Percentiles rank a stretch among this genome's conserved stretches.
phyloP scores from a whole-genome alignment of 331 rosid species.

The Malus hybrid region DNA sequence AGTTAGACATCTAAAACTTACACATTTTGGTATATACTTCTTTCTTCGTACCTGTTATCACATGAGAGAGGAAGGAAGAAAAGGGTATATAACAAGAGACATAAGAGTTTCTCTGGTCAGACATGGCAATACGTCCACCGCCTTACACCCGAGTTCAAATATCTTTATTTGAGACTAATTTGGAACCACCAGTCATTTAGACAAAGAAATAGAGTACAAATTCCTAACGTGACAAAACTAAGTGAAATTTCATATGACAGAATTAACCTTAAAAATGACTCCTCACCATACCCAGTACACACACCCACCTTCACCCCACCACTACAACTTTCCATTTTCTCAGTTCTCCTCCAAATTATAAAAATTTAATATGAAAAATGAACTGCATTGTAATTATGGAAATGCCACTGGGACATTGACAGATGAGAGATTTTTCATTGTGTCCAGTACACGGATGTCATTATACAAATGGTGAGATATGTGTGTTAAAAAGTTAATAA shows the following conservation, averaged over 20 bases:
- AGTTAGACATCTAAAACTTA: no score
- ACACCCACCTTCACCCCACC: not conserved
- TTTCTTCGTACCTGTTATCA: no score
- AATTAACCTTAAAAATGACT: conserved; percentile 28
- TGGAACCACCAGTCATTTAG: not conserved
- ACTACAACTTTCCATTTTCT: not conserved
- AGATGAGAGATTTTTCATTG: no score
- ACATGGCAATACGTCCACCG: no score
- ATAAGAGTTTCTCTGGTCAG: no score
- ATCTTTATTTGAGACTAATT: not conserved
- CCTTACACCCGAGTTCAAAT: no score
- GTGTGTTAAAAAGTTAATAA: no score
- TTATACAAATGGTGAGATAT: no score
- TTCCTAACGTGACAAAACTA: not conserved
- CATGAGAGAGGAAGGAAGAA: no score
- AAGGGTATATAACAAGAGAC: no score
- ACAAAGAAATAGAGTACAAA: not conserved
- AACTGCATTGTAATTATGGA: conserved; percentile 19
- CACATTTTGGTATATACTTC: no score
- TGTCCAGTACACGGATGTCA: accelerated
- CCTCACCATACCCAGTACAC: conserved; percentile 22
- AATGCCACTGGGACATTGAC: conserved; percentile 15
- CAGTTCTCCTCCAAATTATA: not conserved
- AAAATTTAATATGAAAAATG: conserved; percentile 8
- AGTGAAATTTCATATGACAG: conserved; percentile 4